Percentiles rank a stretch among this genome's conserved stretches.
phyloP scores from a whole-genome alignment of 768 basidiomycete species.

The Suillus subaureus region DNA sequence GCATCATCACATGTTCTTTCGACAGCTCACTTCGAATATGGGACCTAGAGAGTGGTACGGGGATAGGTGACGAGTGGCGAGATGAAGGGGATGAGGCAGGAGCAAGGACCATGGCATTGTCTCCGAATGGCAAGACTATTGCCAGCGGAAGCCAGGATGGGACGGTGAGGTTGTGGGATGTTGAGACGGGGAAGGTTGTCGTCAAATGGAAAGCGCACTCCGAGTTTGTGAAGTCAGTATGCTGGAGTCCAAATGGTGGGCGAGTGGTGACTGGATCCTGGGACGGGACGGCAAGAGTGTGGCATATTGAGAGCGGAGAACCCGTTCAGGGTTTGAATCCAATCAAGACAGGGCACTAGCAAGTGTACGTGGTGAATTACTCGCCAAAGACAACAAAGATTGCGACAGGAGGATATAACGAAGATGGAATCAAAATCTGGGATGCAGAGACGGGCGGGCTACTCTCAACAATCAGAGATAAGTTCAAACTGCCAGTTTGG shows the following conservation, averaged over 20 bases:
- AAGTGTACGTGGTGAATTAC: background rate
- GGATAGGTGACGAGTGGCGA: conserved; percentile 1
- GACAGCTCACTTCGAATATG: conserved; percentile 17
- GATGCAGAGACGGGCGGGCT: background rate
- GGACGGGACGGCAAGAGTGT: conserved; percentile 14
- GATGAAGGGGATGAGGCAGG: conserved; percentile 11
- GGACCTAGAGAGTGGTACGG: conserved; percentile 30
- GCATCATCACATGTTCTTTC: conserved; percentile 9
- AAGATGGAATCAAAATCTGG: background rate
- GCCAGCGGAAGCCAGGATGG: background rate
- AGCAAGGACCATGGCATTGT: background rate
- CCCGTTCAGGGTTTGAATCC: background rate
- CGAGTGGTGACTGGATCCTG: conserved; percentile 13
- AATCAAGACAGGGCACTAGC: background rate
- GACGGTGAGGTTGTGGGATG: background rate
- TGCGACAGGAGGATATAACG: background rate
- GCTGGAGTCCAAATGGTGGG: conserved; percentile 11
- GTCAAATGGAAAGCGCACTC: background rate
- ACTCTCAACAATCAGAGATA: background rate
- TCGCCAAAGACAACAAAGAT: background rate
- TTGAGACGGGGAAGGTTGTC: background rate
- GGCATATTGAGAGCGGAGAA: background rate
- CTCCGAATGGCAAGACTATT: background rate
- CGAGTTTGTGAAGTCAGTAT: background rate
- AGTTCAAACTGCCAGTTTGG: too few relatives aligned